phyloP scores from a whole-genome alignment of 2,329 filamentous ascomycete species.

The Didymella keratinophila region DNA sequence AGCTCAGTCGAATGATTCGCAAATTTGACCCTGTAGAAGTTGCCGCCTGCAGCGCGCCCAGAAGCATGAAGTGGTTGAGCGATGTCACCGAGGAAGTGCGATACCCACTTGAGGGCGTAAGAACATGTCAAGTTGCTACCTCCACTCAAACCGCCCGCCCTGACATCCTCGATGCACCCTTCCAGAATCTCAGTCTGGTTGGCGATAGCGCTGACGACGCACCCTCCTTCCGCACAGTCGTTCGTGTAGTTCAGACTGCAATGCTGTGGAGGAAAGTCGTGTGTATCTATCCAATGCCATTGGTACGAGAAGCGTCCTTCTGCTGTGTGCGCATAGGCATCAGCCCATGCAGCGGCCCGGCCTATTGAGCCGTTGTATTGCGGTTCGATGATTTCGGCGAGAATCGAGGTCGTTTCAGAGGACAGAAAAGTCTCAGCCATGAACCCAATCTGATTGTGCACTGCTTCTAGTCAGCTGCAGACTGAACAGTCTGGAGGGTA shows the following conservation, averaged over 20 bases:
- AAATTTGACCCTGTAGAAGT: slow-evolving; percentile 50
- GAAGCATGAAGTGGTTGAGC: slow-evolving; percentile 54
- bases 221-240: slow-evolving; percentile 51
- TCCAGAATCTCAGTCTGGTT: slow-evolving; percentile 53
- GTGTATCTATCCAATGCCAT: slow-evolving; percentile 53
- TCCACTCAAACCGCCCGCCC: slow-evolving; percentile 30
- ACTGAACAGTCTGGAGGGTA: neutral
- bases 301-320: slow-evolving; percentile 54
- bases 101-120: slow-evolving; percentile 53
- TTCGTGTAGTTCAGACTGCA: slow-evolving; percentile 49
- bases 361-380: slow-evolving; percentile 52
- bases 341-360: slow-evolving; percentile 52
- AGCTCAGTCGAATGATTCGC: slow-evolving; percentile 44
- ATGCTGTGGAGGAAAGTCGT: slow-evolving; percentile 43
- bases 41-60: slow-evolving; percentile 50
- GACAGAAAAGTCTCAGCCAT: slow-evolving; percentile 50
- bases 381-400: slow-evolving; percentile 50
- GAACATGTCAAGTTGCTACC: slow-evolving; percentile 50
- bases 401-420: slow-evolving; percentile 41
- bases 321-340: slow-evolving; percentile 49
- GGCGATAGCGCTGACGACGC: slow-evolving; percentile 53
- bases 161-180: slow-evolving; percentile 45
- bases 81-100: slow-evolving; percentile 54
- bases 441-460: slow-evolving; percentile 54
- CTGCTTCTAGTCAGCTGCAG: slow-evolving; percentile 28